phyloP scores from a whole-genome alignment of 2,329 filamentous ascomycete genomes.

The Penicillium sp. region DNA sequence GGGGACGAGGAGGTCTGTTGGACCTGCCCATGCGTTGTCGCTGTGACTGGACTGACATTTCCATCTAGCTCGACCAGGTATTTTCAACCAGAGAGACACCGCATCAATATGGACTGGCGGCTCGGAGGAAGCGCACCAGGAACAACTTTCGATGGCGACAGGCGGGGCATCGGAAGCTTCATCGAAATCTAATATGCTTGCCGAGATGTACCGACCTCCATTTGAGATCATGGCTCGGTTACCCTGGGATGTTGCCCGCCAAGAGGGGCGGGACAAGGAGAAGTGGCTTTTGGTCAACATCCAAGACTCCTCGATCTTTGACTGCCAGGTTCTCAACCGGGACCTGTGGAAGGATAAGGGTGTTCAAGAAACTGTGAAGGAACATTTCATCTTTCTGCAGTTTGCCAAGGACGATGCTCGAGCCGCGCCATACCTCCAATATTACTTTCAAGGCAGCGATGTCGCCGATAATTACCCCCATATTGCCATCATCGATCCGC shows the following conservation, averaged over 20 bases:
- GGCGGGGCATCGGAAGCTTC: slow-evolving; percentile 64
- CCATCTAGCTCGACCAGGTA: slow-evolving; percentile 53
- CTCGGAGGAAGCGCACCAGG: slow-evolving; percentile 48
- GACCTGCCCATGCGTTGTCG: neutral
- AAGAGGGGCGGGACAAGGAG: slow-evolving; percentile 78
- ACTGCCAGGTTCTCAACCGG: slow-evolving; percentile 88
- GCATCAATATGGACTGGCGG: slow-evolving; percentile 60
- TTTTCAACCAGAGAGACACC: slow-evolving; percentile 65
- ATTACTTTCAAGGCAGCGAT: slow-evolving; percentile 80
- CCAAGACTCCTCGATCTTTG: slow-evolving; percentile 88
- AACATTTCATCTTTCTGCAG: slow-evolving; percentile 95
- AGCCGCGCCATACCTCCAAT: slow-evolving; percentile 77
- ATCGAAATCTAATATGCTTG: slow-evolving; percentile 72
- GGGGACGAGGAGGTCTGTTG: slow-evolving; percentile 39
- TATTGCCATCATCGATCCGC: slow-evolving; percentile 90
- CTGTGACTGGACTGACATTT: slow-evolving; percentile 4
- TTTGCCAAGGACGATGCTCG: slow-evolving; percentile 81
- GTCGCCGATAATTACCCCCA: slow-evolving; percentile 90
- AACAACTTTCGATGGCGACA: slow-evolving; percentile 58
- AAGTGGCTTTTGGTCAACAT: slow-evolving; percentile 97
- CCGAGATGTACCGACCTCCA: slow-evolving; percentile 88
- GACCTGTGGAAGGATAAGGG: slow-evolving; percentile 91
- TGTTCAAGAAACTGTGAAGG: slow-evolving; percentile 74
- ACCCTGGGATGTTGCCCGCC: slow-evolving; percentile 78
- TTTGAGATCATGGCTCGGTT: slow-evolving; percentile 81